Percentiles rank a stretch among this genome's conserved stretches.
phyloP scores from a whole-genome alignment of 1,284 basidiomycete genomes.

The Grifola frondosa region DNA sequence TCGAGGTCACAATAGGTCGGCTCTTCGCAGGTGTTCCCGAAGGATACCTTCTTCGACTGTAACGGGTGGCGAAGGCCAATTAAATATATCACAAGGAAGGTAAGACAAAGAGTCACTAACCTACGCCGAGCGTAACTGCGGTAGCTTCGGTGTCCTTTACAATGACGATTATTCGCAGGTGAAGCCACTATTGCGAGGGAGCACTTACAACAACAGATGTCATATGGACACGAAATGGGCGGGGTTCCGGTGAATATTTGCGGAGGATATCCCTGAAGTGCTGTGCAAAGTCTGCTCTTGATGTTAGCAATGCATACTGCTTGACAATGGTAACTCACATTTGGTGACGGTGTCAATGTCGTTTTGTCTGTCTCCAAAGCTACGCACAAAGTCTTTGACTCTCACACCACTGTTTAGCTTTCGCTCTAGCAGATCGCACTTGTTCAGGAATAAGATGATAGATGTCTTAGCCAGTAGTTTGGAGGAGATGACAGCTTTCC shows the following conservation, averaged over 20 bases:
- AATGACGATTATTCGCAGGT: slow-evolving; percentile 5
- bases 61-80: slow-evolving; percentile 1
- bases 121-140: slow-evolving; percentile 61
- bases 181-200: slow-evolving; percentile 2
- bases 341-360: slow-evolving; percentile 37
- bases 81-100: background rate
- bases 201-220: slow-evolving; percentile 68
- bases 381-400: slow-evolving; percentile 56
- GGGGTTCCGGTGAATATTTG: slow-evolving; percentile 42
- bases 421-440: slow-evolving; percentile 60
- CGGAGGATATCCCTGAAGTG: slow-evolving; percentile 42
- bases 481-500: slow-evolving; percentile 40
- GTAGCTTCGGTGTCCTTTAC: slow-evolving; percentile 66
- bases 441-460: slow-evolving; percentile 39
- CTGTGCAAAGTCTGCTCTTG: slow-evolving; percentile 36
- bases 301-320: slow-evolving; percentile 13
- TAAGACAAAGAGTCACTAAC: slow-evolving; percentile 35
- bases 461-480: slow-evolving; percentile 39
- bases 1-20: slow-evolving; percentile 52
- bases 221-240: slow-evolving; percentile 69
- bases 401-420: slow-evolving; percentile 61
- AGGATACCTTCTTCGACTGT: slow-evolving; percentile 50
- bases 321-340: slow-evolving; percentile 26
- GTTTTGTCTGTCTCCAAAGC: slow-evolving; percentile 36
- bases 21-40: slow-evolving; percentile 50